A percentile compares a stretch with the other conserved stretches of the same genome.
phyloP scores from a whole-genome alignment of 2,329 filamentous ascomycete species.

The Aspergillus nomiae region DNA sequence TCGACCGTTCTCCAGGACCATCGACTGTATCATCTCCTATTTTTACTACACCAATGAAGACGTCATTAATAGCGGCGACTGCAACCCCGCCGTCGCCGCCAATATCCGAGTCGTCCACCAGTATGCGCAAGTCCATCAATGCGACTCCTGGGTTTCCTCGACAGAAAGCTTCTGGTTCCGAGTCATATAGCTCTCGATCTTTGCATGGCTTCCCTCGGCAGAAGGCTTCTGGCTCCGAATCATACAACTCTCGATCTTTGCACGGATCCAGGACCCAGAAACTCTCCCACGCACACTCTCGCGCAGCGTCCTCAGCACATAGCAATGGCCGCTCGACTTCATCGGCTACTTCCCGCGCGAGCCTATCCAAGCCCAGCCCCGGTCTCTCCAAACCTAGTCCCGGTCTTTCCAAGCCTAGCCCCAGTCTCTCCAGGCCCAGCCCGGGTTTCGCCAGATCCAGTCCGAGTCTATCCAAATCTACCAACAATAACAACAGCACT shows the following conservation, averaged over 20 bases:
- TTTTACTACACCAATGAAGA: constrained; percentile 77
- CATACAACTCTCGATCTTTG: constrained; percentile 57
- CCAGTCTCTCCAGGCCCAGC: constrained; percentile 15
- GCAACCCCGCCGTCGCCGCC: constrained; percentile 91
- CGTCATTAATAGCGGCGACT: constrained; percentile 63
- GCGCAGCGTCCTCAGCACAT: constrained; percentile 63
- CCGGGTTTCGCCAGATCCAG: constrained; percentile 13
- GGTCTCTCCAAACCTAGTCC: constrained; percentile 14
- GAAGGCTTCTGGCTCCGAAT: constrained; percentile 50
- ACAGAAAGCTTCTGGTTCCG: constrained; percentile 48
- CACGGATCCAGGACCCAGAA: constrained; percentile 44
- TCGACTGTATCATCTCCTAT: constrained; percentile 85
- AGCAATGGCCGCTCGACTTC: constrained; percentile 50
- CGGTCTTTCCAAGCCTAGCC: constrained; percentile 16
- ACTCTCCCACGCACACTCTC: constrained; percentile 50
- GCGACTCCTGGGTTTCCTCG: constrained; percentile 53
- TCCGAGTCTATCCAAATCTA: constrained; percentile 14
- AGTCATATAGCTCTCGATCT: constrained; percentile 58
- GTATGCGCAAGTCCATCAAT: constrained; percentile 56
- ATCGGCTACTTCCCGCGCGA: constrained; percentile 43
- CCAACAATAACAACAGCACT: constrained; percentile 49
- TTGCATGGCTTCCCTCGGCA: constrained; percentile 42
- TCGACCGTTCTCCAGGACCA: constrained; percentile 77
- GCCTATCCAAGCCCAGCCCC: constrained; percentile 20
- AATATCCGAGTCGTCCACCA: constrained; percentile 79